Evolutionary conservation across 768 basidiomycete species (phyloP), one percentile per base, ranked within the genome.

Genomic region (Dentipellis fragilis): DNA sequence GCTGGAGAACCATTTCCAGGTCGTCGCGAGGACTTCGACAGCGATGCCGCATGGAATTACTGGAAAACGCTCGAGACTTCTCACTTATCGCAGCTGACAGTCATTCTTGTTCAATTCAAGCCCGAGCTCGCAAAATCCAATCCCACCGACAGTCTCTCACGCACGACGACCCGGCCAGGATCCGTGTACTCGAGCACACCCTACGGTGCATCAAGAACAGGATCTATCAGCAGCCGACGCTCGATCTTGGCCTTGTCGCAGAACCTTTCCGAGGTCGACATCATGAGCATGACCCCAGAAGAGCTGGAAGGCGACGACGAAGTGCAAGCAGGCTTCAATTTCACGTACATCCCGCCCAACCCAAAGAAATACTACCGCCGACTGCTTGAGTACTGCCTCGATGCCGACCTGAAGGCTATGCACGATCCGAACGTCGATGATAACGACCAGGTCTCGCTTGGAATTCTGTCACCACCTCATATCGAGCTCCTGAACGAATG

Each of bases 371-470:
- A 80, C 67, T 99, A 95, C 75, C 83, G 83, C 60, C 81, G 89
- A 10, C 77, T 98, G 14, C 77, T 96, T 29, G 85, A 91, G 66
- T 75, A 80, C 54, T 93, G 93, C 65, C 80, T 99, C 48, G 76
- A 85, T 22, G 77, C 80, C 23, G 96, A 99, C 67, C 73, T 98
- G 56, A 90, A 92, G 65, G 80, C 84, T 38, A 92, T 99, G 89
- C 76, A 87, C 50, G 87, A 87, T 48, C 87, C 90, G 4, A 87
- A 89, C 56, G 85, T 97, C n/a, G 87, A 92, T 48, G 91, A 93
- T 62, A 88, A 91, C 62, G 91, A 97, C 61, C 93, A 98, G 72
- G 95, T 99, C 14, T 90, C 93, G 0, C 73, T 98, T 38, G 89
- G 91, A 7, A 97, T 99, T 55, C 71, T 99, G 16, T 91, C 91